Percentiles rank a stretch among this genome's conserved stretches.
phyloP scores from a whole-genome alignment of 805 yeast genomes.

The Candida cerambycidarum region DNA sequence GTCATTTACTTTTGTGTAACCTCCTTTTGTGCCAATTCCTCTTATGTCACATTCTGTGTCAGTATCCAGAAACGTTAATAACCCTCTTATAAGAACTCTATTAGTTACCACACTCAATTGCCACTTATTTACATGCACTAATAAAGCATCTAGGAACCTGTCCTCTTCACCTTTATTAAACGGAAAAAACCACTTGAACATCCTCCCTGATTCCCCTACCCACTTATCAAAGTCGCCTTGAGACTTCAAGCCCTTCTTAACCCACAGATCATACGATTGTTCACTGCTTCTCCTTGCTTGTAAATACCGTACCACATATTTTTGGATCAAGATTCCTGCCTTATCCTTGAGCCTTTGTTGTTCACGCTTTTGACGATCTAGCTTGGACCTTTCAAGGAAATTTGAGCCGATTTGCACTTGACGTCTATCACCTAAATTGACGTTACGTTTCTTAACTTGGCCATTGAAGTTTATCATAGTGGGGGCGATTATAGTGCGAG shows the following conservation, averaged over 20 bases:
- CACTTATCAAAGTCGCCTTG: conserved; percentile 20
- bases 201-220: conserved; percentile 18
- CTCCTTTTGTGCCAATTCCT: neutral
- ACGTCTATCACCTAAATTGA: conserved; percentile 60
- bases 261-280: conserved; percentile 18
- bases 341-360: conserved; percentile 46
- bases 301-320: conserved; percentile 41
- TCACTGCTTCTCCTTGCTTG: conserved; percentile 27
- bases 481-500: neutral
- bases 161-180: neutral
- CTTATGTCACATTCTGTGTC: neutral
- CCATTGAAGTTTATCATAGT: conserved; percentile 64
- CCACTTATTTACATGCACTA: conserved; percentile 3
- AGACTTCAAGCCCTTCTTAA: neutral
- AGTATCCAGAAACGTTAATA: neutral
- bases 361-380: conserved; percentile 68
- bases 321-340: conserved; percentile 54
- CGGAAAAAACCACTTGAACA: conserved; percentile 10
- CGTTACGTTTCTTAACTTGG: conserved; percentile 55
- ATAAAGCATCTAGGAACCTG: neutral
- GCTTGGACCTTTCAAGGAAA: conserved; percentile 61
- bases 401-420: conserved; percentile 34
- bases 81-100: conserved; percentile 2
- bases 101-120: conserved; percentile 3
- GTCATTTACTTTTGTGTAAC: no score